Evolutionary conservation across 2,329 filamentous ascomycete species (phyloP).

Genomic region (Penicillium expansum): DNA sequence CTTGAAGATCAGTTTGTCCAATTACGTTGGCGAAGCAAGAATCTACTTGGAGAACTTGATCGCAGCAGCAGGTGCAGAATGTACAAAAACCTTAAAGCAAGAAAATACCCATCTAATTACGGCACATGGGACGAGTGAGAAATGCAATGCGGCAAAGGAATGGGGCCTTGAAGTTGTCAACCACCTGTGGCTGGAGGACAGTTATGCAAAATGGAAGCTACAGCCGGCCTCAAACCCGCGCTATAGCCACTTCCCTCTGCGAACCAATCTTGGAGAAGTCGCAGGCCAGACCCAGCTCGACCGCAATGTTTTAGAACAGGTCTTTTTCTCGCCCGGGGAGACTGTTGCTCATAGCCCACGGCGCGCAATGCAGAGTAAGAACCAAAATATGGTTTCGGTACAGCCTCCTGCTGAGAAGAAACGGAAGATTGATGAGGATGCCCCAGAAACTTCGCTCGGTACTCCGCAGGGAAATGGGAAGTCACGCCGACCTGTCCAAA

Average conservation of each 20-base stretch:
- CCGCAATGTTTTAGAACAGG: conserved; percentile 66
- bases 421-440: conserved; percentile 18
- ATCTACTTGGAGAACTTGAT: conserved; percentile 92
- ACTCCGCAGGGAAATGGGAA: conserved; percentile 31
- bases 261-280: conserved; percentile 89
- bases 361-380: conserved; percentile 37
- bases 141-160: conserved; percentile 85
- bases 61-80: conserved; percentile 76
- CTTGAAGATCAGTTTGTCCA: conserved; percentile 83
- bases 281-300: conserved; percentile 87
- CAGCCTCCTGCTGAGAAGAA: conserved; percentile 23
- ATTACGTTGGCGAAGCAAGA: conserved; percentile 91
- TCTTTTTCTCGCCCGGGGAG: conserved; percentile 54
- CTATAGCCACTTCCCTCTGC: conserved; percentile 81
- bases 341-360: conserved; percentile 17
- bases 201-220: conserved; percentile 82
- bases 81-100: conserved; percentile 90
- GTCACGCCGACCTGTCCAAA: conserved; percentile 42
- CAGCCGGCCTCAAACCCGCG: conserved; percentile 69
- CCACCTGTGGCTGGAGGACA: conserved; percentile 96
- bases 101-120: conserved; percentile 96
- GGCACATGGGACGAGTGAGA: conserved; percentile 84
- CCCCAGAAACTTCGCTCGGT: conserved; percentile 17
- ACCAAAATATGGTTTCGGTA: conserved; percentile 32
- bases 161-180: conserved; percentile 91